These are phyloP conservation scores for Epichloe bromicola DNA, from an alignment of 2,329 filamentous ascomycete genomes.

Conservation along the genomic window DNA sequence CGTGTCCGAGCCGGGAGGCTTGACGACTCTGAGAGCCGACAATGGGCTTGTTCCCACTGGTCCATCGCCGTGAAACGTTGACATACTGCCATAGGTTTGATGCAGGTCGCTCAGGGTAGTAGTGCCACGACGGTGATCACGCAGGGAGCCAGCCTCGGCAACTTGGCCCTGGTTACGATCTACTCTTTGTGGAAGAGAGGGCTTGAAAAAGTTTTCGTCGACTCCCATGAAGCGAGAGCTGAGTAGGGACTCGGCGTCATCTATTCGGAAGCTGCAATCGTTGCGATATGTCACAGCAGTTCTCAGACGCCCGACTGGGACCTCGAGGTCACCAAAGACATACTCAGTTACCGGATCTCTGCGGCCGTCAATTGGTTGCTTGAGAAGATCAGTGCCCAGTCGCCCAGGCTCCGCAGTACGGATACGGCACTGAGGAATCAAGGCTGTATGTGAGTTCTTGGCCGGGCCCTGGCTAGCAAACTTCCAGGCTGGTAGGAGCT, in stretches of 20 bases:
- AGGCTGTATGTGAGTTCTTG: conserved; percentile 52
- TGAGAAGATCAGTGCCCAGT: conserved; percentile 52
- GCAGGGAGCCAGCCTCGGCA: conserved; percentile 61
- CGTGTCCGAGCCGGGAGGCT: conserved; percentile 45
- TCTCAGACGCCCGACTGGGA: conserved; percentile 72
- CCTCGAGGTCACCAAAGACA: conserved; percentile 71
- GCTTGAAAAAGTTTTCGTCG: conserved; percentile 77
- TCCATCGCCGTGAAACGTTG: conserved; percentile 75
- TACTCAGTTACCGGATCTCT: conserved; percentile 51
- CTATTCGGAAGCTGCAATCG: conserved; percentile 81
- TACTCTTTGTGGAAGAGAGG: conserved; percentile 51
- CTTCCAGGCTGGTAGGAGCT: conserved; percentile 76
- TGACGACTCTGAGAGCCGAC: conserved; percentile 63
- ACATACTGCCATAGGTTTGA: conserved; percentile 79
- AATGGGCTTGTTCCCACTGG: conserved; percentile 73
- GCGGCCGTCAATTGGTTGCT: conserved; percentile 24
- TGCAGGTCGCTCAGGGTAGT: conserved; percentile 45
- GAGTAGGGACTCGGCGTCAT: conserved; percentile 78
- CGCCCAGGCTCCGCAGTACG: conserved; percentile 44
- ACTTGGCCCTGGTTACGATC: conserved; percentile 23
- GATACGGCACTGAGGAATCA: conserved; percentile 74
- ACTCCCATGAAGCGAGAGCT: conserved; percentile 89
- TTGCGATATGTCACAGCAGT: conserved; percentile 74
- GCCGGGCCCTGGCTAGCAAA: conserved; percentile 60
- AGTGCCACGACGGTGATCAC: conserved; percentile 40